Base-by-base conservation (phyloP, 2,329 filamentous ascomycete species). In the Penicillium olsonii region DNA sequence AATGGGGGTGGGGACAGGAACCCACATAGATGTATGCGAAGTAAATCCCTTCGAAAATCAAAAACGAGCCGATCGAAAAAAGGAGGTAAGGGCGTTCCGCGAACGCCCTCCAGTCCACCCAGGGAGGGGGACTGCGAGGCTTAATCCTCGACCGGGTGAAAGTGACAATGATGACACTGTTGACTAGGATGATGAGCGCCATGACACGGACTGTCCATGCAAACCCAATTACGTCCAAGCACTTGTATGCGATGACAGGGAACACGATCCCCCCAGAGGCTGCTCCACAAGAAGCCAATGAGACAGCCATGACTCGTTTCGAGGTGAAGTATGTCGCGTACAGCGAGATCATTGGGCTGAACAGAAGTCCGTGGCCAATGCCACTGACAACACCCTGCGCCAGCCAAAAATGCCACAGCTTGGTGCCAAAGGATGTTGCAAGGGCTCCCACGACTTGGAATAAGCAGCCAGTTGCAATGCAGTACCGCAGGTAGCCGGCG, bases 91-190 rank as follows among this genome's bases (percentile, higher is more conserved):
- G 0, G 68, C 67, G 12, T 61, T 57, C 20, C 62, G 50, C 4
- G 61, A 67, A 22, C 65, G 57, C 2, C 85, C 79, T 1, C 71
- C 77, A 3, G 76, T 75, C 84, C 83, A 87, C 48, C 73, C 74
- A 1, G 80, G 67, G 7, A 84, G 73, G 2, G 81, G 81, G n/a
- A 81, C 68, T 49, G 39, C 60, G 53, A 31, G 60, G 52, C 44
- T 67, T 45, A 8, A 85, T 65, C 8, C 80, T 69, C 4, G 75
- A 68, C 41, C 66, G 69, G 10, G 72, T 63, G 9, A 75, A 63
- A 17, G 26, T 22, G 0, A 71, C 55, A 26, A 61, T 59, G 2
- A 62, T 48, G 2, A 72, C 53, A 0, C 66, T 55, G 1, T 61
- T 65, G 11, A 58, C 68, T 5, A 78, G 53, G 20, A 75, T 67